A percentile compares a stretch with the other conserved stretches of the same genome.
These are phyloP conservation scores for Aspergillus sp. DNA, from an alignment of 2,329 filamentous ascomycete species.

Conservation along the genomic window DNA sequence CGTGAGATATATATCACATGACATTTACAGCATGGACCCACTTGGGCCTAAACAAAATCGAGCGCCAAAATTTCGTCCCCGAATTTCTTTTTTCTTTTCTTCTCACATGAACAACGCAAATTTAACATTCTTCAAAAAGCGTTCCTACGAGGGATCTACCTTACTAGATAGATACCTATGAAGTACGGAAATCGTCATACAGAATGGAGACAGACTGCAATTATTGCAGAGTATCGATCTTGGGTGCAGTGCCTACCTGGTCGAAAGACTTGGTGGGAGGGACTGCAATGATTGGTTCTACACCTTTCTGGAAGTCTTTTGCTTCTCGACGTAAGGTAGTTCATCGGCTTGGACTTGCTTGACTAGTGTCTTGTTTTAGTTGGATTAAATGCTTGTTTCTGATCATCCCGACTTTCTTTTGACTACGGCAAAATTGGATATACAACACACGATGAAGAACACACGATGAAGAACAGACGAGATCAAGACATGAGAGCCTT, in stretches of 20 bases:
- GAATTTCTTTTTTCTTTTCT: slow-evolving; percentile 33
- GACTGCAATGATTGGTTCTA: slow-evolving; percentile 62
- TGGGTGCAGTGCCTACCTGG: slow-evolving; percentile 58
- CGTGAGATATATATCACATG: slow-evolving; percentile 1
- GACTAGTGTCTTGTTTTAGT: background rate
- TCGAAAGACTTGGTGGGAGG: slow-evolving; percentile 46
- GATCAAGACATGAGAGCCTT: background rate
- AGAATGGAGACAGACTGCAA: slow-evolving; percentile 53
- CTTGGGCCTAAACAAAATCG: slow-evolving; percentile 1
- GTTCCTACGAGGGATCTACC: slow-evolving; percentile 51
- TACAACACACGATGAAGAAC: background rate
- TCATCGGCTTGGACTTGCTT: background rate
- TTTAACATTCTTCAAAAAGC: slow-evolving; percentile 57
- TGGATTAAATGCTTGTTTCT: background rate
- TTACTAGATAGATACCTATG: slow-evolving; percentile 42
- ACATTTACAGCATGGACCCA: slow-evolving; percentile 19
- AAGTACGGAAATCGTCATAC: slow-evolving; percentile 59
- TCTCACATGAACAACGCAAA: slow-evolving; percentile 59
- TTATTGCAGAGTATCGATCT: slow-evolving; percentile 48
- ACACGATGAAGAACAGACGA: background rate
- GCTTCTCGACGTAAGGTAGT: background rate
- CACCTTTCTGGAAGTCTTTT: slow-evolving; percentile 27
- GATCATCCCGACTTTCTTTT: background rate
- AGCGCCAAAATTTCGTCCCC: slow-evolving; percentile 12
- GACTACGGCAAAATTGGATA: background rate